A percentile compares a stretch with the other conserved stretches of the same genome.
These are phyloP conservation scores for Populus trichocarpa DNA, from an alignment of 441 rosid species.

Conservation along the genomic window DNA sequence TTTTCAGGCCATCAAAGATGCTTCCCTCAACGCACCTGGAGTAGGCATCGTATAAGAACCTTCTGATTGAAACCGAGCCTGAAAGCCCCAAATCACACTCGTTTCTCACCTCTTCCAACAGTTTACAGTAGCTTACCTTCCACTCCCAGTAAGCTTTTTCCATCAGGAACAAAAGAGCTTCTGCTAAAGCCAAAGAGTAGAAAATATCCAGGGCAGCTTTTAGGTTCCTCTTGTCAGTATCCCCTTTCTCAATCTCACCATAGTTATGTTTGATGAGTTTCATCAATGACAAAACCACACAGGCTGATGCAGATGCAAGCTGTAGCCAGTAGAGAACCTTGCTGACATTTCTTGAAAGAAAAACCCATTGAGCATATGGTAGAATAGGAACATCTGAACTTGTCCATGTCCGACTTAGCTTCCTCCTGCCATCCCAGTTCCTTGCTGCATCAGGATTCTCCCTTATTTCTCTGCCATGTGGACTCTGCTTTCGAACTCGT, in stretches of 20 bases:
- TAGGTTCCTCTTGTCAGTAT: slow-evolving; percentile 72
- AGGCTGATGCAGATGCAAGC: slow-evolving; percentile 74
- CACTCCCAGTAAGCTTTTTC: slow-evolving; percentile 95
- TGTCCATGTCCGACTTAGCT: slow-evolving; percentile 55
- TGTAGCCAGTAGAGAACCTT: slow-evolving; percentile 85
- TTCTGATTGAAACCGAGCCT: slow-evolving; percentile 60
- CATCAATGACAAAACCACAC: slow-evolving; percentile 57
- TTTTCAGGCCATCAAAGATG: slow-evolving; percentile 84
- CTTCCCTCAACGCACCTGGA: slow-evolving; percentile 81
- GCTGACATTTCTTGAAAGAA: slow-evolving; percentile 64
- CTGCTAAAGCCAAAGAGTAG: slow-evolving; percentile 78
- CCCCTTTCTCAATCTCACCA: slow-evolving; percentile 64
- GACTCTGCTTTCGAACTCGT: slow-evolving; percentile 21
- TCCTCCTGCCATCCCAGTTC: slow-evolving; percentile 29
- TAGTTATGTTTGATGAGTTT: slow-evolving; percentile 70
- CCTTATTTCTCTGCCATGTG: slow-evolving; percentile 20
- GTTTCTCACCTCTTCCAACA: slow-evolving; percentile 67
- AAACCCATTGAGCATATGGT: slow-evolving; percentile 72
- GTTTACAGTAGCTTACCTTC: slow-evolving; percentile 52
- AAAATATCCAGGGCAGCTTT: slow-evolving; percentile 65
- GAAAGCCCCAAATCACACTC: slow-evolving; percentile 71
- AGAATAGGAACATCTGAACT: slow-evolving; percentile 77
- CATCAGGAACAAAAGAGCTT: slow-evolving; percentile 66
- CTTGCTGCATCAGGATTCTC: slow-evolving; percentile 13
- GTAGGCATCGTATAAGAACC: slow-evolving; percentile 89